Evolutionary conservation across 176 grass and related monocot genomes (phyloP), one percentile per base, ranked within the genome.

Genomic region (Chrysopogon serrulatus): DNA sequence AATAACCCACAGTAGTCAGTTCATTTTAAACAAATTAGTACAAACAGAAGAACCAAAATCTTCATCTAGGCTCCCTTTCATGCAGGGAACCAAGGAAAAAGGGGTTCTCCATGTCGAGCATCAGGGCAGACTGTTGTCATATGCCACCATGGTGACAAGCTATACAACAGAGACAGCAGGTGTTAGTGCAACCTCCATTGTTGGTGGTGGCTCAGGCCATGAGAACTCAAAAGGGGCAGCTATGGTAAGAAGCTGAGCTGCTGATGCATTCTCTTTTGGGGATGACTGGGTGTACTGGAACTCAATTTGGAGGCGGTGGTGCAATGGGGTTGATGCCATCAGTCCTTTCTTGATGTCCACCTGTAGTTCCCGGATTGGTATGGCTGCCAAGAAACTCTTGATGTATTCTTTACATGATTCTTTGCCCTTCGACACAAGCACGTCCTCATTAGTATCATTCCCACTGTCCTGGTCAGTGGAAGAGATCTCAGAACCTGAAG

Each of bases 381-480:
- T 79, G 69, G 96, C 88, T 30, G 96, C 96, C 44, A 99, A 84
- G 61, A 99, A 99, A 40, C 86, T 89, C 74, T 94, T 96, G 72
- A 99, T 94, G 79, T 96, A 99, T 30, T 92, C 91, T 83, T 93
- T 94, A 71, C 93, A 99, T 27, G 89, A 96, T 17, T 86, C 90
- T 54, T 81, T 89, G 57, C 95, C 95, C 34, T 78, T 82, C 0
- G 80, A 89, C 19, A 91, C 71, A 21, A 89, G 79, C n/a, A 62
- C 6, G 28, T 64, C 71, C 45, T 85, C 71, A 42, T 89, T 78
- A 7, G 73, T 44, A n/a, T 16, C 79, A 45, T 81, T 67, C 63
- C 77, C 76, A 42, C 37, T 82, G 40, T 71, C 77, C 62, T 83
- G 80, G 37, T 78, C 79, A 1, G n/a, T 24, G 0, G 75, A 79